A percentile compares a stretch with the other conserved stretches of the same genome.
phyloP scores from a whole-genome alignment of 192 early-diverging fungal species.

The Jimgerdemannia flammicorona region DNA sequence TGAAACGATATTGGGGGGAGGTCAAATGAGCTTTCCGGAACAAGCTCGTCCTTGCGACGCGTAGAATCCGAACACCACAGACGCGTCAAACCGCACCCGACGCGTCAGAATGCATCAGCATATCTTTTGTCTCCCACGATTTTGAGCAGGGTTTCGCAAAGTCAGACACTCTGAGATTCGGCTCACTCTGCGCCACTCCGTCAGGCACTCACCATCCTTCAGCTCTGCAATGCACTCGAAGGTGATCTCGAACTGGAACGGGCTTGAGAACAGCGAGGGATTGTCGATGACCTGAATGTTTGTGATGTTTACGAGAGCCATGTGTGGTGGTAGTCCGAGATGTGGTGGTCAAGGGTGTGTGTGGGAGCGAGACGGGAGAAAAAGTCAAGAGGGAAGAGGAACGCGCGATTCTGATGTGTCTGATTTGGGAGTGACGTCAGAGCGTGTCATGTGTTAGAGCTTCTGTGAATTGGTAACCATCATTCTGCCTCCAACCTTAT shows the following conservation, averaged over 20 bases:
- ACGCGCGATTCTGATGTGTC: too few relatives aligned
- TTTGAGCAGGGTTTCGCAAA: too few relatives aligned
- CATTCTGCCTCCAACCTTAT: too few relatives aligned
- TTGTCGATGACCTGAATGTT: slow-evolving; percentile 86
- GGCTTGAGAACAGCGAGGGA: slow-evolving; percentile 73
- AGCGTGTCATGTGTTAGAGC: too few relatives aligned
- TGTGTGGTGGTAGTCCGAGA: slow-evolving; percentile 15
- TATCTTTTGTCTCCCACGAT: neutral
- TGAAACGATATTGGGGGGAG: neutral
- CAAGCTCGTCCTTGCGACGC: neutral
- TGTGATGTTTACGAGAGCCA: slow-evolving; percentile 80
- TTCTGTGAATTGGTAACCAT: too few relatives aligned
- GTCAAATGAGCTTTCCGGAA: neutral
- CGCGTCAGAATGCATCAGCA: neutral
- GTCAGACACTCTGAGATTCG: too few relatives aligned
- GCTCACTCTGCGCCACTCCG: too few relatives aligned
- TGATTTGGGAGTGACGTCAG: neutral
- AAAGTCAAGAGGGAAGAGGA: neutral
- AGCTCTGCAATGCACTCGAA: slow-evolving; percentile 92
- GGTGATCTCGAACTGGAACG: slow-evolving; percentile 94
- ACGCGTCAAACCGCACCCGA: neutral
- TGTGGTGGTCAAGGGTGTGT: neutral
- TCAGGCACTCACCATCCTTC: slow-evolving; percentile 64
- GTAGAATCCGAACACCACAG: neutral
- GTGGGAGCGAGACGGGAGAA: neutral